Evolutionary conservation across 2,329 filamentous ascomycete species (phyloP), one percentile per base, ranked within the genome.

Genomic region (Talaromyces sp.): DNA sequence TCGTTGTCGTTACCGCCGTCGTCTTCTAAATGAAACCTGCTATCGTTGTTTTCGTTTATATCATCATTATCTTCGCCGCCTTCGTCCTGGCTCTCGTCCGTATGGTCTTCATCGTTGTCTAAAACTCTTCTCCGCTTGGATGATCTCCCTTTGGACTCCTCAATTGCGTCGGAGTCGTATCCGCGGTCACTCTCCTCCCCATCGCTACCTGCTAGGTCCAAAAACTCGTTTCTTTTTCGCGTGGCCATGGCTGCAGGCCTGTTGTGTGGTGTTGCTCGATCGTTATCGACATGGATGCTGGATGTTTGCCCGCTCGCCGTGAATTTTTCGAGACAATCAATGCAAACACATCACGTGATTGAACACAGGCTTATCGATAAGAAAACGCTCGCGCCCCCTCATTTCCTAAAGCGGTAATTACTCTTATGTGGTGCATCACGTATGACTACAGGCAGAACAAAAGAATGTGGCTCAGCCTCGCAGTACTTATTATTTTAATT

Each of bases 51-150:
- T 32, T 60, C 55, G 26, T 67, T 57, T 17, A 19, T 41, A 53
- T 58, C 38, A 41, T 64, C 63, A 3, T 63, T 60, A 11, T 66
- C 60, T 10, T 63, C 62, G 2, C 58, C 63, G 13, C 61, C 65
- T 13, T 69, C 67, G 75, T 87, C 58, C 75, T 89, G 64, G 66
- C 81, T 35, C 78, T 85, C 67, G 85, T 60, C 21, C 50, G 62
- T 59, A 66, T 65, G 56, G 63, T 53, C 46, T 31, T 58, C 63
- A 65, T 64, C 24, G 52, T 62, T 52, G 67, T 62, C 58, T 66
- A 64, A 58, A 46, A 69, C 70, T 63, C 66, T 69, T 58, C 68
- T 71, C 66, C 67, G 69, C 67, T 73, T 77, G 60, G 65, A 66
- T 51, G 63, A 64, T 46, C 67, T 71, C 41, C 70, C 72, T 68